Evolutionary conservation across 2,329 filamentous ascomycete genomes (phyloP).

Genomic region (Chrysosphaeria jannelii): DNA sequence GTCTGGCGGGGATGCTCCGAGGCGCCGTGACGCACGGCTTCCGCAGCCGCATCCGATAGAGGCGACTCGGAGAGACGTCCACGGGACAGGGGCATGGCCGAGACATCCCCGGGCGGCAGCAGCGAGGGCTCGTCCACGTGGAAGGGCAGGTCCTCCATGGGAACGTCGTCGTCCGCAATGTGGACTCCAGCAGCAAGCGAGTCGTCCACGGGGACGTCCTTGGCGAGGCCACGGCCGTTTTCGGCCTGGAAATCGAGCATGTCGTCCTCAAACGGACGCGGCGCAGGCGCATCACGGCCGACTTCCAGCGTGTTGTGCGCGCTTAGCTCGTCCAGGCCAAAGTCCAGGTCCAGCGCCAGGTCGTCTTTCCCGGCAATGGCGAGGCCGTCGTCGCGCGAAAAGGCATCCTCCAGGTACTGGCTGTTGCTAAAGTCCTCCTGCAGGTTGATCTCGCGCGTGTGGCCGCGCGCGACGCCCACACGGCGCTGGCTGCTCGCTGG

Average conservation of each 20-base stretch:
- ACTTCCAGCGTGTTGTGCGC: slow-evolving; percentile 47
- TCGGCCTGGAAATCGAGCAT: slow-evolving; percentile 31
- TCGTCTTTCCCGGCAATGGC: slow-evolving; percentile 28
- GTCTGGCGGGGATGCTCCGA: slow-evolving; percentile 20
- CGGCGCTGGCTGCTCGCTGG: slow-evolving; percentile 18
- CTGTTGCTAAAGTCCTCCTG: slow-evolving; percentile 43
- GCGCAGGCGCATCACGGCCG: slow-evolving; percentile 54
- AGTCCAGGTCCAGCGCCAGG: slow-evolving; percentile 42
- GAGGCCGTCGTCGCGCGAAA: slow-evolving; percentile 24
- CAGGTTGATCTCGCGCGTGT: slow-evolving; percentile 34
- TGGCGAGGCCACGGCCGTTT: slow-evolving; percentile 15
- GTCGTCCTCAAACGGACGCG: slow-evolving; percentile 36
- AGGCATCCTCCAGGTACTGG: slow-evolving; percentile 47
- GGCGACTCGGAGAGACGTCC: slow-evolving; percentile 38
- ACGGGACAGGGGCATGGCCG: slow-evolving; percentile 19
- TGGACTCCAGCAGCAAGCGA: slow-evolving; percentile 24
- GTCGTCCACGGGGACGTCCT: slow-evolving; percentile 24
- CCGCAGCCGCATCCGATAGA: slow-evolving; percentile 37
- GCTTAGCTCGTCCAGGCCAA: slow-evolving; percentile 29
- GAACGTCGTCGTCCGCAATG: slow-evolving; percentile 31
- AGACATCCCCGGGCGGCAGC: slow-evolving; percentile 11
- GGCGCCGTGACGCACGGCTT: slow-evolving; percentile 26
- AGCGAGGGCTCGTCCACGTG: slow-evolving; percentile 28
- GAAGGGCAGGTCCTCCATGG: slow-evolving; percentile 36
- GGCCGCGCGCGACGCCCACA: slow-evolving; percentile 22